Evolutionary conservation across 1,284 basidiomycete genomes (phyloP), one percentile per base, ranked within the genome.

Genomic region (Pseudozyma sp.): DNA sequence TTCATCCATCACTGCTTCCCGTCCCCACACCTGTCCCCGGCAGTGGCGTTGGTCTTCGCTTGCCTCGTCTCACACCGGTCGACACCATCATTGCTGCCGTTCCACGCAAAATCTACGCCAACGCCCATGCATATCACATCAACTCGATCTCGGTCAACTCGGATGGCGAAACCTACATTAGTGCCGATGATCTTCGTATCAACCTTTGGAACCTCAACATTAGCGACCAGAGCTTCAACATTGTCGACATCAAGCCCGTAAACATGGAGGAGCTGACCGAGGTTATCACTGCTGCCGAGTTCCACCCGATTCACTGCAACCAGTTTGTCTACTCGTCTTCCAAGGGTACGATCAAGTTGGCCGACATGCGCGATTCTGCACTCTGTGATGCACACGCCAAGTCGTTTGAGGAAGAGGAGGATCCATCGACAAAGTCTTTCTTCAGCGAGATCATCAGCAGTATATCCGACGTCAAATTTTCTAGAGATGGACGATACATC

Each of bases 361-460:
- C 95, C n/a, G 97, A 99, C 87, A 99, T 99, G 97, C 91, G 97
- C 57, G 95, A 98, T 80, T 94, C 95, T 21, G 97, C 97, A 7
- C 88, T 99, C 61, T 99, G 97, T 86, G 97, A 99, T 86, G 90
- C 90, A 79, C 93, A 98, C 81, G 94, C 95, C 45, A 99, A 99
- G 89, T 91, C 73, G 51, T 67, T 70, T 47, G 79, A 66, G 86
- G 97, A 99, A 86, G 96, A 98, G 82, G 97, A 99, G 86, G 97
- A 99, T 84, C 95, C 95, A 36, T 91, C 93, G 56, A 93, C 93
- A 79, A 93, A 97, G 79, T 98, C 97, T 2, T 99, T 99, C 90
- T 99, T 99, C 87, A 97, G 94, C n/a, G 97, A 99, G 87, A 99
- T 99, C 84, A 99, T 99, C 77, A 98, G 95, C 8, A 98, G 96